Base-by-base conservation (phyloP, 139 green algal genomes). In the Auxenochlorella protothecoides region DNA sequence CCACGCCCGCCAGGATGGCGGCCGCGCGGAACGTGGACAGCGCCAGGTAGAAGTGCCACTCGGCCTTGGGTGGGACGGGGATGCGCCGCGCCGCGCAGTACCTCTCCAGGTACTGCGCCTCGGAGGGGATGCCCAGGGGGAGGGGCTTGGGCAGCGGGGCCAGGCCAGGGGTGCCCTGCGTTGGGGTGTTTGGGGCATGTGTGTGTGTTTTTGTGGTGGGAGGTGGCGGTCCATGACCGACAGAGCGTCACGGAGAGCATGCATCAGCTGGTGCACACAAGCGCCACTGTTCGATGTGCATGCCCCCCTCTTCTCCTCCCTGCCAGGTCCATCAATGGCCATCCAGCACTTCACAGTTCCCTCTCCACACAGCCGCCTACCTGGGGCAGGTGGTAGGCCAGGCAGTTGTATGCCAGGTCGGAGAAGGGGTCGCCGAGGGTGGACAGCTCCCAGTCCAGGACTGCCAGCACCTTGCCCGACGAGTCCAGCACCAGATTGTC, bases 401-500 rank as follows among this genome's bases (percentile, higher is more conserved):
- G 79, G 85, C 91, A 97, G 78, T 77, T 86, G 88, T 97, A 99
- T 0, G 95, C 92, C 27, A 98, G 79, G 78, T 98, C 92, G 13
- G 88, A 82, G 74, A 90, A 87, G 15, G 86, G 82, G 81, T 96
- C 86, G 14, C 95, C 95, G n/a, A 99, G 71, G 0, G 95, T 99
- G 65, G 85, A 90, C 6, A 99, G 86, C 89, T 99, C 95, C 95
- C 95, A 99, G 78, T 99, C 95, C 27, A 99, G 81, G 52, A 99
- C 85, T 3, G 92, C 92, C 61, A 79, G 15, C 56, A 96, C 83
- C 3, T 59, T 61, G 57, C 57, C 59, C 0, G 6, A 6, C 5
- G 60, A 16, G 59, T 85, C 66, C 67, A 93, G 88, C 57, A 98
- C 80, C 51, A 98, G 73, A 84, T 98, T 98, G 83, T 97, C 94